These are phyloP conservation scores for Abelmoschus esculentus DNA, from an alignment of 345 rosid species.

Conservation along the genomic window DNA sequence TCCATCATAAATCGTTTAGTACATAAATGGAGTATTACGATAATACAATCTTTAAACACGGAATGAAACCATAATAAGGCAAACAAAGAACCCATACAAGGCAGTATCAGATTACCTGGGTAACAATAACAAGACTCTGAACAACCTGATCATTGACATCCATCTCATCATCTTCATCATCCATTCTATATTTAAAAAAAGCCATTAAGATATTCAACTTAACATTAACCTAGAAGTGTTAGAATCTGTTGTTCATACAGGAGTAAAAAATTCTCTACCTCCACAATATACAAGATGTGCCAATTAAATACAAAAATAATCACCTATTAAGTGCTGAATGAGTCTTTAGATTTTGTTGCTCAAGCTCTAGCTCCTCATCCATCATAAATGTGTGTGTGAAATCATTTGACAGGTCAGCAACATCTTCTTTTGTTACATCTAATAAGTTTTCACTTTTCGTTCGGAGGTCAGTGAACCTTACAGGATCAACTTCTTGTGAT, in stretches of 20 bases:
- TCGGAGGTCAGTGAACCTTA: constrained; percentile 20
- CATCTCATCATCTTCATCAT: constrained; percentile 76
- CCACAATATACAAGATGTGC: neutral
- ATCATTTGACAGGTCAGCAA: constrained; percentile 53
- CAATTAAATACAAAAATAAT: constrained; percentile 1
- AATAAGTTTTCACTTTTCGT: constrained; percentile 18
- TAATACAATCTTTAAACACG: no score
- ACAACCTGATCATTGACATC: constrained; percentile 72
- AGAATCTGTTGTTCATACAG: neutral
- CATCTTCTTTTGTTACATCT: constrained; percentile 22
- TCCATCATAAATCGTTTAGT: neutral
- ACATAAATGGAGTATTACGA: neutral
- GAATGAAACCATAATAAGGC: no score
- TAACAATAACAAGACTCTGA: constrained; percentile 88
- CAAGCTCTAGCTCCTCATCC: constrained; percentile 89
- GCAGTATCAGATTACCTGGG: constrained; percentile 51
- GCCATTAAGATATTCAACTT: constrained; percentile 5
- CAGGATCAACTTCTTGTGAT: constrained; percentile 33
- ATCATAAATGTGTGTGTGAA: constrained; percentile 77
- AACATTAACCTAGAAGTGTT: neutral
- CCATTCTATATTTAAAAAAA: constrained; percentile 39
- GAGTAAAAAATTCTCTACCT: neutral
- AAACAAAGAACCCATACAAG: neutral
- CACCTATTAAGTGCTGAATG: constrained; percentile 48
- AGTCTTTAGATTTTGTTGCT: constrained; percentile 48